Evolutionary conservation across 306 rosid species (phyloP).

Genomic region (Prunus mume): DNA sequence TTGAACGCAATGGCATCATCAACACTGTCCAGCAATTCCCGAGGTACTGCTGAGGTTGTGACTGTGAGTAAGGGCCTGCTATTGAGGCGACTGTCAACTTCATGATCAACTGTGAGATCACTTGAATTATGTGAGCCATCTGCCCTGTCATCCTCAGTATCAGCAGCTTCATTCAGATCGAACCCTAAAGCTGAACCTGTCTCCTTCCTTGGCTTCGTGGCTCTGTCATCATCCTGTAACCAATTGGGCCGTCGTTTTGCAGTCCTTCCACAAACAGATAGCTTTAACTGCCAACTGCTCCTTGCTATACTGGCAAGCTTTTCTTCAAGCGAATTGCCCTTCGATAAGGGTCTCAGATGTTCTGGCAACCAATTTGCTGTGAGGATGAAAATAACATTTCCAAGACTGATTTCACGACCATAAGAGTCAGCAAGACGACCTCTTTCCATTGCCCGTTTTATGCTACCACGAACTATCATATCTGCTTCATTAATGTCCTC

Average conservation of each 20-base stretch:
- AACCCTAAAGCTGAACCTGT: slow-evolving; percentile 45
- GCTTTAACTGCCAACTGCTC: slow-evolving; percentile 68
- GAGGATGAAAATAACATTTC: slow-evolving; percentile 78
- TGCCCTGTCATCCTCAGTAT: slow-evolving; percentile 56
- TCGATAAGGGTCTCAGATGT: slow-evolving; percentile 50
- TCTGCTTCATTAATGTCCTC: slow-evolving; percentile 85
- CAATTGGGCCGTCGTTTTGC: slow-evolving; percentile 70
- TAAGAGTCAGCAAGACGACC: slow-evolving; percentile 80
- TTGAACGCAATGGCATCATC: slow-evolving; percentile 79
- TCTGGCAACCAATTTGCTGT: slow-evolving; percentile 82
- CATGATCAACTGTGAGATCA: slow-evolving; percentile 78
- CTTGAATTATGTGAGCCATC: slow-evolving; percentile 92
- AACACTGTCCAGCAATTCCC: slow-evolving; percentile 58
- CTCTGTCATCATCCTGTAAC: slow-evolving; percentile 55
- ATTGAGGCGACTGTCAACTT: slow-evolving; percentile 50
- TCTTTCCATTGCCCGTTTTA: slow-evolving; percentile 80
- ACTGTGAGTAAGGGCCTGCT: slow-evolving; percentile 19
- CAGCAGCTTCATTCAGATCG: slow-evolving; percentile 82
- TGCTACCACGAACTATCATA: slow-evolving; percentile 50
- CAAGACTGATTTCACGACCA: slow-evolving; percentile 88
- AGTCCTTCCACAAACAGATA: slow-evolving; percentile 49
- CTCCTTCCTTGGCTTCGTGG: slow-evolving; percentile 58
- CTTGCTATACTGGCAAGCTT: slow-evolving; percentile 55
- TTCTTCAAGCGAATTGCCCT: slow-evolving; percentile 46
- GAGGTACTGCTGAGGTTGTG: slow-evolving; percentile 30